These are phyloP conservation scores for Chrysanthemum seticuspe DNA, from an alignment of 129 eudicot genomes.

Conservation along the genomic window DNA sequence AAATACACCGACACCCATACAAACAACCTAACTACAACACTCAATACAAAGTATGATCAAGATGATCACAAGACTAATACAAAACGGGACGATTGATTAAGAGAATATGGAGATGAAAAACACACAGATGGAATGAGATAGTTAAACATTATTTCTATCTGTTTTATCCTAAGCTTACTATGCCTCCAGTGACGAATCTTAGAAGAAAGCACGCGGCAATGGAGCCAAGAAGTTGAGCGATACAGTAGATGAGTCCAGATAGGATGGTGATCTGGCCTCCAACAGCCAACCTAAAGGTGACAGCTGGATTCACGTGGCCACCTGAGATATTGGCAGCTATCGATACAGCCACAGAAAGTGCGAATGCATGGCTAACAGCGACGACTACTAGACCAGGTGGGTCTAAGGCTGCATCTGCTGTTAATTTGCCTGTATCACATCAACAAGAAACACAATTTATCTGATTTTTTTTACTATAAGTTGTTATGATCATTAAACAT, in stretches of 20 bases:
- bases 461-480: no score
- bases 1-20: no score
- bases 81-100: no score
- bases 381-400: constrained; percentile 84
- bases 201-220: constrained; percentile 65
- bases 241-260: constrained; percentile 73
- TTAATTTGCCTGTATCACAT: constrained; percentile 52
- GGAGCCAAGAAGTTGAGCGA: constrained; percentile 72
- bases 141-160: no score
- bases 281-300: constrained; percentile 83
- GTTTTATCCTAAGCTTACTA: constrained; percentile 37
- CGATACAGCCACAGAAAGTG: constrained; percentile 82
- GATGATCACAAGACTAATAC: no score
- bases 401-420: constrained; percentile 67
- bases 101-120: no score
- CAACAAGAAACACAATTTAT: background rate
- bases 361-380: constrained; percentile 74
- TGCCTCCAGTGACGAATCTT: constrained; percentile 70
- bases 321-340: constrained; percentile 90
- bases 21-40: no score
- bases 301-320: constrained; percentile 89
- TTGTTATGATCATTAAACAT: no score
- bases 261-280: constrained; percentile 90
- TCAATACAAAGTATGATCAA: no score
- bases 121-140: no score